Evolutionary conservation across 805 yeast genomes (phyloP), one percentile per base, ranked within the genome.

Genomic region (Sporopachydermia lactativora): DNA sequence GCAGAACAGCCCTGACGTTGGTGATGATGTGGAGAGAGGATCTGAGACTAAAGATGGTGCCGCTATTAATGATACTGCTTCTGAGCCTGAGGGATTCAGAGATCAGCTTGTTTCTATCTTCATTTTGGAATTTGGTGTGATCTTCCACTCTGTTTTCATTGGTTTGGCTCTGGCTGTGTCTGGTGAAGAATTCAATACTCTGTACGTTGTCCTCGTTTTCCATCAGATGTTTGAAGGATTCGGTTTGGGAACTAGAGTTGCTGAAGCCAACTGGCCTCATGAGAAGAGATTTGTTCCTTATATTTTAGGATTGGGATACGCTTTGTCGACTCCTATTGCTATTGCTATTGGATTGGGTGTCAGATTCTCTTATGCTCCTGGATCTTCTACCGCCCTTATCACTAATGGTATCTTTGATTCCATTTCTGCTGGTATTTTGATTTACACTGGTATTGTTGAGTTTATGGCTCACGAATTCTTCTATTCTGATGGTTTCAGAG

Each of bases 221-320:
- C 89, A 81, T 58, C 89, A 81, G 58, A 66, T 75, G 52, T 81
- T 81, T 52, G 89, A 81, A 62, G 89, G 89, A 47, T 65, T 81
- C 41, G 89, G 89, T 49, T 66, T 80, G 46, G 88, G 89, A 19
- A 67, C 88, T 6, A 69, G 92, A 54, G 58, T 77, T 38, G 73
- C 81, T 1, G 65, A 67, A 31, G 71, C 75, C 15, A 61, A 65
- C 2, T 78, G 78, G 72, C 79, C 81, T 5, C 44, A 50, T 16
- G 31, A 45, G 15, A 57, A 52, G 42, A 54, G 61, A 41, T 67
- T 68, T 64, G 57, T 71, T 36, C 81, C 82, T 3, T 75, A 70
- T 58, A 45, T 62, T 1, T 55, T 74, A 43, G 71, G 71, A 37
- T 14, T 64, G 19, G 74, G 61, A 5, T 78, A 71, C 49, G 66